phyloP scores from a whole-genome alignment of 495 filamentous ascomycete genomes.

The Aspergillus diversus region DNA sequence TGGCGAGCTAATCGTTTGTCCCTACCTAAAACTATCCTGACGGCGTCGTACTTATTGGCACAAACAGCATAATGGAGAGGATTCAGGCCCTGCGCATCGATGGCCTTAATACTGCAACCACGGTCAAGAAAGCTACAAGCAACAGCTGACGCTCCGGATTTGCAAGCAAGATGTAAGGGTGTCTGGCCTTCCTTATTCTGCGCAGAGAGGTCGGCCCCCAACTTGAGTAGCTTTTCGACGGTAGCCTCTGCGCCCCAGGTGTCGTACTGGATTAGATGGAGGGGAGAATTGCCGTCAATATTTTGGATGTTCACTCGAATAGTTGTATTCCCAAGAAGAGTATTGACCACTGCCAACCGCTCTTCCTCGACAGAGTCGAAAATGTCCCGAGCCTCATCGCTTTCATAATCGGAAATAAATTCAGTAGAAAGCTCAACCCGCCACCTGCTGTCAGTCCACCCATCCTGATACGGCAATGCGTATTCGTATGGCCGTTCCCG shows the following conservation, averaged over 20 bases:
- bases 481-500: background rate
- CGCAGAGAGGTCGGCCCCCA: background rate
- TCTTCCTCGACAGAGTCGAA: background rate
- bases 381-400: background rate
- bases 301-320: conserved; percentile 7
- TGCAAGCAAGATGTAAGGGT: conserved; percentile 6
- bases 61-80: background rate
- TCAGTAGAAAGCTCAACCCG: background rate
- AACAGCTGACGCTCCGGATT: background rate
- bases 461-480: conserved; percentile 4
- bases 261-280: background rate
- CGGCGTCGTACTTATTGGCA: background rate
- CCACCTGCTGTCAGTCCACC: conserved; percentile 5
- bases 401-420: conserved; percentile 5
- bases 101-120: background rate
- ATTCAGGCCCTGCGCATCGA: background rate
- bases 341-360: background rate
- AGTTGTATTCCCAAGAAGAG: background rate
- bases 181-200: background rate
- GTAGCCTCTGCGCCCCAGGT: background rate
- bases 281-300: background rate
- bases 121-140: background rate
- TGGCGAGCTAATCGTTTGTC: background rate
- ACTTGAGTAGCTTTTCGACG: background rate
- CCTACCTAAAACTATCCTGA: background rate